These are phyloP conservation scores for Wickerhamomyces xylosicus DNA, from an alignment of 805 yeast genomes.

Conservation along the genomic window DNA sequence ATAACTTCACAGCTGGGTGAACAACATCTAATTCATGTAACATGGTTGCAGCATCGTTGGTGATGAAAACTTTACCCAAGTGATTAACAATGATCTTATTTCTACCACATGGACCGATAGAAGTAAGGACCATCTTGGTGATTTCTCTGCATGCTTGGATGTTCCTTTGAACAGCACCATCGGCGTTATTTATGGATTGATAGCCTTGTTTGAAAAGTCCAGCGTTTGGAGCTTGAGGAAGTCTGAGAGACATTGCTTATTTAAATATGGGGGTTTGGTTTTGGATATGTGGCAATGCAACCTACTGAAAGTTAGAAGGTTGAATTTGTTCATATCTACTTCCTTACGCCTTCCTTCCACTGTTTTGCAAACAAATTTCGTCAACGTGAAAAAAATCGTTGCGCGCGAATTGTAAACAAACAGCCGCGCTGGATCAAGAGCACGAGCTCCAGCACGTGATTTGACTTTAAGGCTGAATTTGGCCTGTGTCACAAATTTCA, in stretches of 20 bases:
- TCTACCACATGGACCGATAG: conserved; percentile 96
- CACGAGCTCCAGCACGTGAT: too few species aligned
- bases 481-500: too few species aligned
- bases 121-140: conserved; percentile 81
- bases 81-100: conserved; percentile 92
- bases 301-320: too few species aligned
- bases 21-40: conserved; percentile 85
- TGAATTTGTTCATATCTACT: too few species aligned
- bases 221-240: conserved; percentile 88
- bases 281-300: too few species aligned
- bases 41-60: conserved; percentile 98
- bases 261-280: too few species aligned
- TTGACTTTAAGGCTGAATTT: too few species aligned
- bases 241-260: conserved; percentile 73
- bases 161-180: conserved; percentile 89
- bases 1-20: conserved; percentile 93
- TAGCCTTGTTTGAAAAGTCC: conserved; percentile 95
- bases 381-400: too few species aligned
- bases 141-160: conserved; percentile 93
- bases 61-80: conserved; percentile 75
- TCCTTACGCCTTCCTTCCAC: neutral
- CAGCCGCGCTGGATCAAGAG: too few species aligned
- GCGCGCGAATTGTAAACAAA: too few species aligned
- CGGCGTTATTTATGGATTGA: conserved; percentile 75
- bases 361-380: too few species aligned